Base-by-base conservation (phyloP, 2,329 filamentous ascomycete species). In the Pyrenochaeta sp. region DNA sequence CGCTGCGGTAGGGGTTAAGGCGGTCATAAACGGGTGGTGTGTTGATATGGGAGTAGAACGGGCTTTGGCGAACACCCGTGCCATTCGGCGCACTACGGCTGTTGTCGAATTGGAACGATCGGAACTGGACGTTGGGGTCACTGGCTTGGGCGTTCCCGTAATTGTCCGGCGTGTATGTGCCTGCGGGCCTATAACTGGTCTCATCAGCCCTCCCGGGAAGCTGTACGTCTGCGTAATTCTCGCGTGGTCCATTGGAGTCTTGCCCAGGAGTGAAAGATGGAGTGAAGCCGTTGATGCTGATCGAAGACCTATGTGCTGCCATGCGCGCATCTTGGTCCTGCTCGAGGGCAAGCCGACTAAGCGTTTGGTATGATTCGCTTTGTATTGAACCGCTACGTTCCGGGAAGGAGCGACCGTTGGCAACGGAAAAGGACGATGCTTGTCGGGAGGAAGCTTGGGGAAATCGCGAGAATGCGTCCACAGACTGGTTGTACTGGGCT, bases 371-470 rank as follows among this genome's bases (percentile, higher is more conserved):
- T 12, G 76, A 69, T 34, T 80, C 77, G 56, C 77, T 78, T 28
- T 75, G 70, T 42, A 77, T 72, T 1, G 74, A 78, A 15, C 73
- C 74, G 52, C 75, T 76, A n/a, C 78, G 77, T 40, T 77, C 76
- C 37, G 69, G 74, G 48, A 72, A 77, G 5, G 65, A 42, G 9
- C 78, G 73, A 15, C 75, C 75, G 58, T 80, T 82, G 44, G 77
- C 72, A 58, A 84, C 82, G 5, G 83, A 81, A 56, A 84, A 81
- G 0, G 85, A 84, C 5, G 78, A 71, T 2, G 81, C 78, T 34
- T 82, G 81, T 30, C 39, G 83, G 78, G 72, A 78, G 79, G 72
- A 75, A 78, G 52, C 43, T 48, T 74, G 72, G 4, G 65, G 52
- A 44, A 66, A 69, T 43, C 72, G 69, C 22, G 72, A 54, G 43